A percentile compares a stretch with the other conserved stretches of the same genome.
Conservation (phyloP, 768 basidiomycete genomes). For the Pleurotus platypus region DNA sequence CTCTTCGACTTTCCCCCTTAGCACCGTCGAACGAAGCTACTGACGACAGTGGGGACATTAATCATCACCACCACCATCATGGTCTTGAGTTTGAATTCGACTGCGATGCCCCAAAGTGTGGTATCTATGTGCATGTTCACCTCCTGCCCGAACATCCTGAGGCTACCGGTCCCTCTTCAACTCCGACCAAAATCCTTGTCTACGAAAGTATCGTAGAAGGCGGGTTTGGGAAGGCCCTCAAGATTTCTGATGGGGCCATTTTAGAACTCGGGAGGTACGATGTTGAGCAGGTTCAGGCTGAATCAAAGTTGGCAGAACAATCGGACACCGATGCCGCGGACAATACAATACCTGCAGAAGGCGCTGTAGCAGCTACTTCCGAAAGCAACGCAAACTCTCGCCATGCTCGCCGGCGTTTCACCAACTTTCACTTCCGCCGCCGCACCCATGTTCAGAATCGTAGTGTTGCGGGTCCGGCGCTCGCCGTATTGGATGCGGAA, state of each 20-base stretch:
- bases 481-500: slow-evolving; percentile 75
- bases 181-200: slow-evolving; percentile 47
- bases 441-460: slow-evolving; percentile 37
- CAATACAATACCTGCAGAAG: neutral
- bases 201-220: slow-evolving; percentile 71
- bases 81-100: slow-evolving; percentile 91
- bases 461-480: slow-evolving; percentile 69
- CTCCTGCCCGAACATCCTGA: slow-evolving; percentile 64
- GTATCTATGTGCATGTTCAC: slow-evolving; percentile 74
- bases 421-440: slow-evolving; percentile 65
- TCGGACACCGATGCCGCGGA: slow-evolving; percentile 5
- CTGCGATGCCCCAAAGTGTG: slow-evolving; percentile 83
- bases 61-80: slow-evolving; percentile 51
- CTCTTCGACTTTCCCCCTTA: slow-evolving; percentile 73
- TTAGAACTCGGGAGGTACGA: slow-evolving; percentile 82
- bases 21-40: slow-evolving; percentile 27
- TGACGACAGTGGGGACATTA: slow-evolving; percentile 30
- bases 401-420: slow-evolving; percentile 53
- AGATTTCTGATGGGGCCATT: slow-evolving; percentile 72
- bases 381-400: slow-evolving; percentile 12
- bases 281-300: slow-evolving; percentile 9
- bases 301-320: slow-evolving; percentile 18
- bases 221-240: slow-evolving; percentile 76
- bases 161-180: slow-evolving; percentile 28
- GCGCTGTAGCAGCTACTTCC: neutral